These are phyloP conservation scores for Rhodotorula sp. DNA, from an alignment of 1,284 basidiomycete genomes.

Conservation along the genomic window DNA sequence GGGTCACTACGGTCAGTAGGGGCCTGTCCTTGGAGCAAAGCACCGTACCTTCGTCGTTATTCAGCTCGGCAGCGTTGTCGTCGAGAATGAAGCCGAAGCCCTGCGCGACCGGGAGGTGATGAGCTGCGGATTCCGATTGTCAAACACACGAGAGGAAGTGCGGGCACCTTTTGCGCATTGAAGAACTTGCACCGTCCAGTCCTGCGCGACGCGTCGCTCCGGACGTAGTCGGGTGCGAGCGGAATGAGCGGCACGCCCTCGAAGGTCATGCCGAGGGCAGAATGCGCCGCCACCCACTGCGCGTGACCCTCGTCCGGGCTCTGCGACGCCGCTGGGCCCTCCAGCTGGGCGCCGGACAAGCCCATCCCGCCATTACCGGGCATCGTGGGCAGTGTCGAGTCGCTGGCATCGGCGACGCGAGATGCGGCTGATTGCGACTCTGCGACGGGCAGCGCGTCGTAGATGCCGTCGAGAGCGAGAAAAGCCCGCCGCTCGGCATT, in stretches of 20 bases:
- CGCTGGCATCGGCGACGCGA: background rate
- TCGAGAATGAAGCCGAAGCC: conserved; percentile 40
- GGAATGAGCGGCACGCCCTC: background rate
- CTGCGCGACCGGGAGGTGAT: background rate
- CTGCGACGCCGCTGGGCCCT: background rate
- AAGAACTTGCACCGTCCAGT: conserved; percentile 35
- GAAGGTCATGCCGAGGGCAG: background rate
- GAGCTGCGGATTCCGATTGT: background rate
- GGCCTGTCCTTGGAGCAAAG: background rate
- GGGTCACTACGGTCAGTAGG: no score
- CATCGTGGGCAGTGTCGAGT: background rate
- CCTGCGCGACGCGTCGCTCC: background rate
- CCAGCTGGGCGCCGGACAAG: background rate
- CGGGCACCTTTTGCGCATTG: conserved; percentile 33
- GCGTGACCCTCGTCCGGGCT: background rate
- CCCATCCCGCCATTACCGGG: no score
- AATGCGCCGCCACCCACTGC: background rate
- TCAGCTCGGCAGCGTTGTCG: conserved; percentile 17
- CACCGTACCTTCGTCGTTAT: conserved; percentile 22
- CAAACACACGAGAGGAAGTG: background rate
- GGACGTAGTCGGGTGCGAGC: background rate
- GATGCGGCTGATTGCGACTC: background rate
- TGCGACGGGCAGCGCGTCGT: background rate
- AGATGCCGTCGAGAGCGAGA: background rate
- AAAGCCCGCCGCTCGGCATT: background rate